A percentile compares a stretch with the other conserved stretches of the same genome.
phyloP scores from a whole-genome alignment of 495 filamentous ascomycete species.

The Hypoxylon rickii region DNA sequence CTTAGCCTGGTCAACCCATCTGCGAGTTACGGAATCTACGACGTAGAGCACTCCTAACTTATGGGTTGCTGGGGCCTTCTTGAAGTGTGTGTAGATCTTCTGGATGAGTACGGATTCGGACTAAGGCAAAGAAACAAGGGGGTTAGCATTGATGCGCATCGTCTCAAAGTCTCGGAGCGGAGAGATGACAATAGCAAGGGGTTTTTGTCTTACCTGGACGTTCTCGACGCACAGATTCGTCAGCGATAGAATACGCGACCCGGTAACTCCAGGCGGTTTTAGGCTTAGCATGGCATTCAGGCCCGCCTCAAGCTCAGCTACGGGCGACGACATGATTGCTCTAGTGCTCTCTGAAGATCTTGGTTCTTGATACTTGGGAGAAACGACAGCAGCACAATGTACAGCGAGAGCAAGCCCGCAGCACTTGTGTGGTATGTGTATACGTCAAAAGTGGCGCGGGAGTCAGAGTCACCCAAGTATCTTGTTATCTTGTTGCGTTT shows the following conservation, averaged over 20 bases:
- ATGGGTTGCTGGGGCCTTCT: slow-evolving; percentile 90
- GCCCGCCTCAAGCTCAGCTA: slow-evolving; percentile 88
- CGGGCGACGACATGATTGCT: slow-evolving; percentile 71
- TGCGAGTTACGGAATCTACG: slow-evolving; percentile 99
- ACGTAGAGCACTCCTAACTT: slow-evolving; percentile 99
- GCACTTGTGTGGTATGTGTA: slow-evolving; percentile 29
- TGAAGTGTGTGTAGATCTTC: slow-evolving; percentile 96
- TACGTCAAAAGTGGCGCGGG: no score
- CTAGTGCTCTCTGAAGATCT: slow-evolving; percentile 26
- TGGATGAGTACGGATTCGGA: slow-evolving; percentile 94
- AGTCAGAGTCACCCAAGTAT: slow-evolving; percentile 35
- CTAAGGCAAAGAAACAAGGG: slow-evolving; percentile 54
- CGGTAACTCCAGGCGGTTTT: slow-evolving; percentile 92
- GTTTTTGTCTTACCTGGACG: slow-evolving; percentile 76
- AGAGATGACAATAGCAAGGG: not conserved
- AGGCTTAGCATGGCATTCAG: slow-evolving; percentile 88
- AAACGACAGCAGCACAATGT: slow-evolving; percentile 24
- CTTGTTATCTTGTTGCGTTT: slow-evolving; percentile 1
- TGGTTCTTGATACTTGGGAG: slow-evolving; percentile 30
- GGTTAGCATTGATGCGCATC: slow-evolving; percentile 37
- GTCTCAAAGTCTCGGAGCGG: not conserved
- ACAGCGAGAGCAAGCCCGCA: slow-evolving; percentile 30
- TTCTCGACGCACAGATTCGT: slow-evolving; percentile 85
- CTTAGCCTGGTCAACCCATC: slow-evolving; percentile 96
- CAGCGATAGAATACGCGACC: slow-evolving; percentile 83